Base-by-base conservation (phyloP, 1,284 basidiomycete species). In the Takashimella tepidaria region DNA sequence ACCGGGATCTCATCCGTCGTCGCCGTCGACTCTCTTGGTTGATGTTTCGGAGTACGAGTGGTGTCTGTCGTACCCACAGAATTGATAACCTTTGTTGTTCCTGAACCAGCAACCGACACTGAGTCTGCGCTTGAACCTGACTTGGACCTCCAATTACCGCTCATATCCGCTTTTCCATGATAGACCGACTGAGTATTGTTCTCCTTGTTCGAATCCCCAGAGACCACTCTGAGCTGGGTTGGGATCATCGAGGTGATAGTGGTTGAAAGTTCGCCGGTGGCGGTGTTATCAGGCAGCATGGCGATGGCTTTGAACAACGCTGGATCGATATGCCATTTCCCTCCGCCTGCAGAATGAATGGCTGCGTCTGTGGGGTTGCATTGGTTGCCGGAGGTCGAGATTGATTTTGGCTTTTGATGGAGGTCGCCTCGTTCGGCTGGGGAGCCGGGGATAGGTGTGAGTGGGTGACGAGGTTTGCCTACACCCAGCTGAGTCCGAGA, bases 121-220 rank as follows among this genome's bases (percentile, higher is more conserved):
- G 16, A 27, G 21, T 13, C 42, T 24, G 4, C 41, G 40, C n/a
- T 24, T 45, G 49, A 41, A 11, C 31, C 27, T 4, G 48, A 31
- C 45, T 60, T 59, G 50, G 53, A 55, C 43, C 70, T 54, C 70
- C 70, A 71, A 52, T 73, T 70, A 31, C 50, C 60, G 51, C 69
- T 73, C 11, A 59, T 48, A 51, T 73, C 70, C 4, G 70, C 70
- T 54, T 71, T 71, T 54, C 60, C 62, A 13, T 40, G n/a, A 19
- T 56, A 51, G n/a, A 45, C 54, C 12, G 26, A 22, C n/a, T 47
- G 44, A 4, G 24, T 20, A 16, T 48, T 51, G 25, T 43, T 19
- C 21, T 48, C n/a, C 6, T 22, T 27, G 24, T 22, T 45, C 26
- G 43, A n/a, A 4, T 47, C 48, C 23, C 41, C 45, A 8, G 49